Percentiles rank a stretch among this genome's conserved stretches.
Evolutionary conservation across 176 grass and related monocot species (phyloP).

Genomic region (Raddia distichophylla): DNA sequence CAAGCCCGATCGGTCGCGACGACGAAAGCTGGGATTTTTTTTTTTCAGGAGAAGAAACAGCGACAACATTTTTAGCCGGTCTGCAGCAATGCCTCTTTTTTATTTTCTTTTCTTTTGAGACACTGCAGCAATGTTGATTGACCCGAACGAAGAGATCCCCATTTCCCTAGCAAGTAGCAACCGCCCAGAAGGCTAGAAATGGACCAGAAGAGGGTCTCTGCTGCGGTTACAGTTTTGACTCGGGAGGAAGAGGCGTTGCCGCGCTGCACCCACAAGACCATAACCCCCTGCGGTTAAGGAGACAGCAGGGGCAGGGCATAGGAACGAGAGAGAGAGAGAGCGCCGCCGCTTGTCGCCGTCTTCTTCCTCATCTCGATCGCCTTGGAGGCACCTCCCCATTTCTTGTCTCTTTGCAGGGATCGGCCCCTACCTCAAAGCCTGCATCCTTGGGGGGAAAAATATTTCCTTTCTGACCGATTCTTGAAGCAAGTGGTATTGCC

Average conservation of each 20-base stretch:
- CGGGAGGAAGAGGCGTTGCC: not conserved
- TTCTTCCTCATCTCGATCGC: not conserved
- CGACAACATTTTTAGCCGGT: too few species aligned
- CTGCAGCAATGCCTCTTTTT: too few species aligned
- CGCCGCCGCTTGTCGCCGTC: not conserved
- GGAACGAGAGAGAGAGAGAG: slow-evolving; percentile 16
- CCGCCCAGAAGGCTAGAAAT: not conserved
- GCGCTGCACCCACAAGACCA: not conserved
- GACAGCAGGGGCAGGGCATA: not conserved
- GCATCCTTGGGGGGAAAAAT: slow-evolving; percentile 8
- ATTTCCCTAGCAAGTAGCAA: not conserved
- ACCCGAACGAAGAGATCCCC: not conserved
- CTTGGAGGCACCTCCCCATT: slow-evolving; percentile 35
- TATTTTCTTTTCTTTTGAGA: too few species aligned
- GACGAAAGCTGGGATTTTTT: too few species aligned
- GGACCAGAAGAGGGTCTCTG: not conserved
- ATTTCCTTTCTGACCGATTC: slow-evolving; percentile 31
- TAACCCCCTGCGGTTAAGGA: slow-evolving; percentile 44
- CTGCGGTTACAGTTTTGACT: slow-evolving; percentile 10
- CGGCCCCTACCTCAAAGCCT: slow-evolving; percentile 23
- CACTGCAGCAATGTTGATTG: not conserved
- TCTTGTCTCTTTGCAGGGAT: slow-evolving; percentile 15
- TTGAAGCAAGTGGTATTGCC: slow-evolving; percentile 10
- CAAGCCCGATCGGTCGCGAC: too few species aligned
- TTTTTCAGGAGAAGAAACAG: too few species aligned